Evolutionary conservation across 352 stramenopile species (phyloP), one percentile per base, ranked within the genome.

Genomic region (Phytophthora fragariae): DNA sequence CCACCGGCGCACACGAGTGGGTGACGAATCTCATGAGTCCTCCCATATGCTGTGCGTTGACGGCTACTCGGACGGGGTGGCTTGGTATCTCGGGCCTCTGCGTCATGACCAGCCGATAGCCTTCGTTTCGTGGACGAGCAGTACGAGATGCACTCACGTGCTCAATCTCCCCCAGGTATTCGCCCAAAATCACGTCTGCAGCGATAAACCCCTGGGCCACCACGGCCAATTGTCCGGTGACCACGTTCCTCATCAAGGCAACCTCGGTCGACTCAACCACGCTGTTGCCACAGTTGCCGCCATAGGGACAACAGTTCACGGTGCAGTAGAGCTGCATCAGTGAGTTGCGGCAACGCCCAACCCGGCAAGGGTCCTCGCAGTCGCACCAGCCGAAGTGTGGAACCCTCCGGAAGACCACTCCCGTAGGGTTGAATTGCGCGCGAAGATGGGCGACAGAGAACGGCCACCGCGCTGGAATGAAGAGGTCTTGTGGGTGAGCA

Each of bases 161-260:
- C 12, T 64, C 53, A 29, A 70, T 5, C 37, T 62, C 62, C 1
- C 53, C 62, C 19, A 68, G 46, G 54, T 70, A 70, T 31, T 70
- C 14, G 11, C 55, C 55, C 27, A 63, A 27, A 3, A 70, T 44
- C 31, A 39, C 31, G 19, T 29, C 54, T 0, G n/a, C 41, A 1
- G 44, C 54, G 7, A 70, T 59, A n/a, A 58, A 29, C 1, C 35
- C 47, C 15, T 2, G 6, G 14, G 55, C 53, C 1, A 63, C 39
- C 7, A 63, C 63, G 10, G n/a, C 1, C 19, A 70, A 19, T 37
- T 54, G 6, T 14, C 39, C 1, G 3, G 54, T 60, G 1, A 27
- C 19, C 1, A 14, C 14, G 54, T 70, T 63, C 2, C 55, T 17
- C 12, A 11, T n/a, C 55, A 59, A 46, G 31, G 2, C 7, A 3